These are phyloP conservation scores for Paracorniculantispora psalliotae DNA, from an alignment of 2,329 filamentous ascomycete species.

Conservation along the genomic window DNA sequence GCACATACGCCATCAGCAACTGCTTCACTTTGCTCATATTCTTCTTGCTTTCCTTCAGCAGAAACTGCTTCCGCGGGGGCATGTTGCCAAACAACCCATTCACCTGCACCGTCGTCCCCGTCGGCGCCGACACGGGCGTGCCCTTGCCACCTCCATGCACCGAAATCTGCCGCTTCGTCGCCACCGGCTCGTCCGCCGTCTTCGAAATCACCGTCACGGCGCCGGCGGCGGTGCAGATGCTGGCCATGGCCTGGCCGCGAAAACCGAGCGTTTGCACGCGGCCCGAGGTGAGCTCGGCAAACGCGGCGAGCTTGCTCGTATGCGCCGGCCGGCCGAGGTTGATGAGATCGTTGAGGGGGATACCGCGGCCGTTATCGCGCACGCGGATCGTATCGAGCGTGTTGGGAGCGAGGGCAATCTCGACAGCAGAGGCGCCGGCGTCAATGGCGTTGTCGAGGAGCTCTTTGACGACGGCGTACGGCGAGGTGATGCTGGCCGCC, in stretches of 20 bases:
- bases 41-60: constrained; percentile 53
- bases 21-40: constrained; percentile 53
- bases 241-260: constrained; percentile 68
- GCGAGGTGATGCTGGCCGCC: constrained; percentile 53
- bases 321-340: constrained; percentile 60
- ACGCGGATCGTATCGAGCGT: constrained; percentile 66
- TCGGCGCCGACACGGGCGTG: constrained; percentile 43
- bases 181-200: constrained; percentile 56
- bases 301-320: constrained; percentile 67
- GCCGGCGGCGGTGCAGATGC: constrained; percentile 52
- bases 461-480: constrained; percentile 65
- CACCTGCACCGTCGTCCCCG: constrained; percentile 65
- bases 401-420: constrained; percentile 59
- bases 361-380: constrained; percentile 69
- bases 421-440: constrained; percentile 60
- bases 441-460: constrained; percentile 74
- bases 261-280: constrained; percentile 65
- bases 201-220: constrained; percentile 59
- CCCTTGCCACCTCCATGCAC: constrained; percentile 27
- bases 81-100: constrained; percentile 53
- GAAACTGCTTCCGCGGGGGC: constrained; percentile 58
- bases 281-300: constrained; percentile 55
- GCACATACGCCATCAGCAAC: constrained; percentile 58
- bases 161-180: constrained; percentile 42
- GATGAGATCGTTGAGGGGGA: constrained; percentile 56